These are phyloP conservation scores for Castanea sativa DNA, from an alignment of 306 rosid genomes.

Conservation along the genomic window DNA sequence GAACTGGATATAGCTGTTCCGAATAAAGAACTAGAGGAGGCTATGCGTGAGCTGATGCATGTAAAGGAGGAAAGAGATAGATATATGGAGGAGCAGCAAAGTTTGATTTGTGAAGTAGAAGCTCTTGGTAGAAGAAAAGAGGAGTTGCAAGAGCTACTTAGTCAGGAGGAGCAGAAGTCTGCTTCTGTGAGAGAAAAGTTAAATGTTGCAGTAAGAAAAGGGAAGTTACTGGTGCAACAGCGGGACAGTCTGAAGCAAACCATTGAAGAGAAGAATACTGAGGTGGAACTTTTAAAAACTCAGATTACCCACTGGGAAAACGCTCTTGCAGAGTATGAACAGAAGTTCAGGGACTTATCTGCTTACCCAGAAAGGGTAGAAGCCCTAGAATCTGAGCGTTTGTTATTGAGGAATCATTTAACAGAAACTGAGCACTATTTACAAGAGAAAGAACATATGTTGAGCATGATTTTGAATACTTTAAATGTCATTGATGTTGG, in stretches of 20 bases:
- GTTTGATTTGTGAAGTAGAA: constrained; percentile 59
- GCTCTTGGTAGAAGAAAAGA: constrained; percentile 50
- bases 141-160: constrained; percentile 70
- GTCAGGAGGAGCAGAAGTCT: constrained; percentile 89
- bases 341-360: constrained; percentile 53
- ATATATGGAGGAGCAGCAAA: constrained; percentile 53
- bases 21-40: constrained; percentile 73
- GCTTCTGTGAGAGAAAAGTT: constrained; percentile 85
- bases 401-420: constrained; percentile 54
- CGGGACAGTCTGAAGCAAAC: constrained; percentile 81
- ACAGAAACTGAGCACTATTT: constrained; percentile 56
- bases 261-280: constrained; percentile 56
- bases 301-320: constrained; percentile 48
- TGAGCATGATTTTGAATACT: constrained; percentile 50
- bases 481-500: constrained; percentile 61
- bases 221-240: constrained; percentile 85
- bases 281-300: constrained; percentile 62
- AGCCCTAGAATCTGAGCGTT: constrained; percentile 67
- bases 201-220: constrained; percentile 89
- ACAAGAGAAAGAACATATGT: constrained; percentile 57
- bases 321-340: constrained; percentile 60
- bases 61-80: constrained; percentile 68
- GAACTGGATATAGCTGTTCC: constrained; percentile 39
- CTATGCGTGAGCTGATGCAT: constrained; percentile 50
- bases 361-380: constrained; percentile 56